Evolutionary conservation across 805 yeast species (phyloP), one percentile per base, ranked within the genome.

Genomic region (Ogataea haglerorum): DNA sequence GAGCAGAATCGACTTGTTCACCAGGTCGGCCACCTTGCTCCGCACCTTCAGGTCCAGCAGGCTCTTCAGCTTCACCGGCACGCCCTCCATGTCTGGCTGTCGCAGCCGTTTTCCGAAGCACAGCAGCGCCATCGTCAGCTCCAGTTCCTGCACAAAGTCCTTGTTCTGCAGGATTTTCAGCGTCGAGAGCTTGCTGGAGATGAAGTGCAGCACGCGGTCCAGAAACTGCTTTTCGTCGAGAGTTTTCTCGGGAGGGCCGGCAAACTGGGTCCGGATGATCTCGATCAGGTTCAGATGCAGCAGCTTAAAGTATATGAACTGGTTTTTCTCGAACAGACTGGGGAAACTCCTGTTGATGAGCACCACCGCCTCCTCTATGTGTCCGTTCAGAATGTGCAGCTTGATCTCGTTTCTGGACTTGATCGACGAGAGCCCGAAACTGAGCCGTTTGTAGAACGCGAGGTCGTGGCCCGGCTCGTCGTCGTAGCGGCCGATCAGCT

Each of bases 41-140:
- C 95, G 68, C 48, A 83, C 59, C 27, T 79, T 70, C 30, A 81
- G 61, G 46, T 83, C 78, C 57, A 84, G 69, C 29, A 86, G 62
- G 16, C 66, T 66, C 32, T 73, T 65, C 47, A 87, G 63, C 46
- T 75, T 76, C 21, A 63, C 63, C 0, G 88, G 89, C 24, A 82
- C 56, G 34, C 65, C 73, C 21, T 63, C 30, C 63, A 13, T 26
- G 17, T 38, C 36, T 9, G 24, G 45, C 19, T 41, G 34, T 36
- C 44, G 43, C 30, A 59, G 43, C 30, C 56, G 54, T 16, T 53
- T 55, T 26, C 73, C 71, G 54, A 73, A 76, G 51, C 80, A 77
- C 26, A 89, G 64, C 45, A 89, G 67, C 16, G 95, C 87, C 93
- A 89, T 85, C 2, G 95, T 80, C 31, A 81, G 67, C 57, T 90